phyloP scores from a whole-genome alignment of 805 yeast genomes.

The Pichia cephalocereana region DNA sequence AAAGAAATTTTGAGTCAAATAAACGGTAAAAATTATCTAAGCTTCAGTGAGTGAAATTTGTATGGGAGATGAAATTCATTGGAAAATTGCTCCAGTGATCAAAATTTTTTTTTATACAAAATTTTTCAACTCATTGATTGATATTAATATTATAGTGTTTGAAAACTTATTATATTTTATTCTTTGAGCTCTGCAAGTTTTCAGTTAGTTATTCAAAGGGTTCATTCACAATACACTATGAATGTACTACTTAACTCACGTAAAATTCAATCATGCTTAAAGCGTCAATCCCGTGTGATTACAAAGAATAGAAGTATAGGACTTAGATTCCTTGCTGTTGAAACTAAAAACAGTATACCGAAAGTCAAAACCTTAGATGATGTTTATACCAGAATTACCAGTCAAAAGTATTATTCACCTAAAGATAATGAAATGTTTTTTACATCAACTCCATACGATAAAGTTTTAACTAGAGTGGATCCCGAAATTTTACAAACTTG shows the following conservation, averaged over 20 bases:
- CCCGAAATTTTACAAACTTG: constrained; percentile 31
- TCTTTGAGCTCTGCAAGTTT: no score
- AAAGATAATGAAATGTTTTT: constrained; percentile 7
- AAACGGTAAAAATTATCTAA: background rate
- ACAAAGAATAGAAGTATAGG: background rate
- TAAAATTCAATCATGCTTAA: constrained; percentile 3
- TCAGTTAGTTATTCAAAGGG: background rate
- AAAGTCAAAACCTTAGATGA: constrained; percentile 15
- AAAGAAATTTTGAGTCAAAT: background rate
- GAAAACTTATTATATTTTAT: no score
- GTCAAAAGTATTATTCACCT: background rate
- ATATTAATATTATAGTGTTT: background rate
- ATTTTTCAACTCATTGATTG: no score
- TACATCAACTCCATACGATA: constrained; percentile 20
- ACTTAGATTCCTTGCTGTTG: constrained; percentile 8
- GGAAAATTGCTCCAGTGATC: background rate
- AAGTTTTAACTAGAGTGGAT: constrained; percentile 20
- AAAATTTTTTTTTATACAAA: background rate
- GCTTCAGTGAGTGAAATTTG: no score
- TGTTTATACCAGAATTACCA: constrained; percentile 9
- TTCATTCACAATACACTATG: background rate
- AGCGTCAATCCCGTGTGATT: background rate
- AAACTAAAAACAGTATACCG: constrained; percentile 3
- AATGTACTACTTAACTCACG: constrained; percentile 7
- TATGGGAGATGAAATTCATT: background rate